Percentiles rank a stretch among this genome's conserved stretches.
Conservation (phyloP, 805 yeast genomes). For the Sungouiozyma intestinalis region DNA sequence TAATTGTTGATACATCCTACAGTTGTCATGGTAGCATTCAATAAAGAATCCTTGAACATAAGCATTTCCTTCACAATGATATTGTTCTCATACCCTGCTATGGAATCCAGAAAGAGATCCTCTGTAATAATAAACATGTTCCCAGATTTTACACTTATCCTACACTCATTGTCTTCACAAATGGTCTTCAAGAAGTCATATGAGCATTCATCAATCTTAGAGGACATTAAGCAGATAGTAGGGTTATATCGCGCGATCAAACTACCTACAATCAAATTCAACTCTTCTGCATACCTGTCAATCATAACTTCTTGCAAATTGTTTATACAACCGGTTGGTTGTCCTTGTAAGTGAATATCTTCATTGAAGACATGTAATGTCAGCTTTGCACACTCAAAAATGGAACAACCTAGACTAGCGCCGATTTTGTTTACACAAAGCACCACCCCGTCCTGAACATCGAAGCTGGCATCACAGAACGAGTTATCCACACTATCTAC, state of each 20-base stretch:
- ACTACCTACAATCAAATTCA: constrained; percentile 8
- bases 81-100: neutral
- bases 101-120: neutral
- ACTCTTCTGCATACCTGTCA: constrained; percentile 8
- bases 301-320: neutral
- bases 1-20: constrained; percentile 6
- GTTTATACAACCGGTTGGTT: neutral
- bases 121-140: neutral
- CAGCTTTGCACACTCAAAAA: neutral
- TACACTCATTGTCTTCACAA: constrained; percentile 6
- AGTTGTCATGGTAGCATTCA: constrained; percentile 7
- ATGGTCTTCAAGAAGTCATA: constrained; percentile 4
- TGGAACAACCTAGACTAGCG: constrained; percentile 8
- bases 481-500: neutral
- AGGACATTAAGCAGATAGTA: constrained; percentile 13
- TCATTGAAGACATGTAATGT: neutral
- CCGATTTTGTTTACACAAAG: neutral
- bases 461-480: neutral
- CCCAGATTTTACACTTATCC: constrained; percentile 4
- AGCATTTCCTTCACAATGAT: neutral
- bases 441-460: neutral
- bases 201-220: constrained; percentile 9
- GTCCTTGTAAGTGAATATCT: neutral
- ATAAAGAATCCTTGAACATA: constrained; percentile 1
- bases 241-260: constrained; percentile 11